Conservation (phyloP, 495 filamentous ascomycete genomes). For the Penicillium arizonense region DNA sequence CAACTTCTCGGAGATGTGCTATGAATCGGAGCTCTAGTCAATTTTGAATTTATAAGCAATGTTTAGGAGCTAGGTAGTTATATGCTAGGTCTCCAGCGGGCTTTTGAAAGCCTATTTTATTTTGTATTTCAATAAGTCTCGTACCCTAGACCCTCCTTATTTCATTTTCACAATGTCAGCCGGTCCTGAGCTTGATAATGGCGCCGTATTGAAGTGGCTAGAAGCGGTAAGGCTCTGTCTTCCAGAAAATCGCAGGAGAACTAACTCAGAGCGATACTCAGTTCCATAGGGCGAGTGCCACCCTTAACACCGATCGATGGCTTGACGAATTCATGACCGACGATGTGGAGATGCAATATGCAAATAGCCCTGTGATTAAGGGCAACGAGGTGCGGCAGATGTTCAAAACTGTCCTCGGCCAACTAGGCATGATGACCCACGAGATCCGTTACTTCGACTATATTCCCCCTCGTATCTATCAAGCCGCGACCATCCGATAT, state of each 20-base stretch:
- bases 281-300: slow-evolving; percentile 7
- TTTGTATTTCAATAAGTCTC: background rate
- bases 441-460: slow-evolving; percentile 11
- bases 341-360: slow-evolving; percentile 11
- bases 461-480: slow-evolving; percentile 11
- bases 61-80: background rate
- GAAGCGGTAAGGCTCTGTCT: slow-evolving; percentile 3
- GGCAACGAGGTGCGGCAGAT: slow-evolving; percentile 11
- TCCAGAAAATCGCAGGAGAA: background rate
- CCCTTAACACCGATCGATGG: slow-evolving; percentile 7
- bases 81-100: background rate
- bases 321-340: slow-evolving; percentile 14
- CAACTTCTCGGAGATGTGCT: too few relatives aligned
- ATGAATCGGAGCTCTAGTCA: too few relatives aligned
- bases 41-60: slow-evolving; percentile 1
- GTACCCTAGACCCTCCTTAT: background rate
- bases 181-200: slow-evolving; percentile 2
- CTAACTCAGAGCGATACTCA: background rate
- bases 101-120: background rate
- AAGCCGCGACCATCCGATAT: slow-evolving; percentile 12
- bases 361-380: slow-evolving; percentile 8
- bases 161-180: background rate
- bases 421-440: slow-evolving; percentile 10
- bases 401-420: slow-evolving; percentile 7
- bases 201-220: slow-evolving; percentile 1